Conservation (phyloP, 345 rosid genomes). For the Raphanus raphanistrum region DNA sequence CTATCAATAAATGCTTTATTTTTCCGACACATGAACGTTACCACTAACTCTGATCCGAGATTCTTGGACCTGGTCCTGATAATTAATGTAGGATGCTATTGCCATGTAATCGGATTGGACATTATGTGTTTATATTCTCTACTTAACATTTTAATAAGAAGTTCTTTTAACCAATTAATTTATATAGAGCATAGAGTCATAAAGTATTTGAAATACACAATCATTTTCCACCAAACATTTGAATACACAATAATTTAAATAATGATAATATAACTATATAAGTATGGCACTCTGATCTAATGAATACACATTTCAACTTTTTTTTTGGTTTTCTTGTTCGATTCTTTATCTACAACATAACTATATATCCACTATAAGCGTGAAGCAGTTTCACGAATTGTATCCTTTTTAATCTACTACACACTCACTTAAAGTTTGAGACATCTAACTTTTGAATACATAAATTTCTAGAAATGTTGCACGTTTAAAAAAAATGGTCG, state of each 20-base stretch:
- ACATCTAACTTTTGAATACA: neutral
- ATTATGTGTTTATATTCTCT: neutral
- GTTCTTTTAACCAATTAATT: neutral
- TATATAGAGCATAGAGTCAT: neutral
- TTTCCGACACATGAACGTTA: neutral
- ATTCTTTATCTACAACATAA: constrained; percentile 5
- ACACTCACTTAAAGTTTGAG: constrained; percentile 24
- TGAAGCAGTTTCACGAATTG: neutral
- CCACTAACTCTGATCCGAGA: neutral
- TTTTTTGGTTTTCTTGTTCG: neutral
- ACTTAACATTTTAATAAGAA: neutral
- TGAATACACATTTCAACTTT: neutral
- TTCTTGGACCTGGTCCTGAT: neutral
- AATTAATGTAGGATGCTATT: neutral
- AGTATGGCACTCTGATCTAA: neutral
- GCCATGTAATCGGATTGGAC: neutral
- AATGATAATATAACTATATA: too few species aligned
- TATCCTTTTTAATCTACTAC: neutral
- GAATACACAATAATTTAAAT: too few species aligned
- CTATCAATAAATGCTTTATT: neutral
- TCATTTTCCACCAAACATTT: too few species aligned
- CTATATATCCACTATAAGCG: neutral
- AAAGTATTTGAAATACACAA: too few species aligned
- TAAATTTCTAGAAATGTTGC: constrained; percentile 27
- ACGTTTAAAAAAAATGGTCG: constrained; percentile 14